A percentile compares a stretch with the other conserved stretches of the same genome.
phyloP scores from a whole-genome alignment of 208 protist genomes.

The Acanthamoeba sp. region DNA sequence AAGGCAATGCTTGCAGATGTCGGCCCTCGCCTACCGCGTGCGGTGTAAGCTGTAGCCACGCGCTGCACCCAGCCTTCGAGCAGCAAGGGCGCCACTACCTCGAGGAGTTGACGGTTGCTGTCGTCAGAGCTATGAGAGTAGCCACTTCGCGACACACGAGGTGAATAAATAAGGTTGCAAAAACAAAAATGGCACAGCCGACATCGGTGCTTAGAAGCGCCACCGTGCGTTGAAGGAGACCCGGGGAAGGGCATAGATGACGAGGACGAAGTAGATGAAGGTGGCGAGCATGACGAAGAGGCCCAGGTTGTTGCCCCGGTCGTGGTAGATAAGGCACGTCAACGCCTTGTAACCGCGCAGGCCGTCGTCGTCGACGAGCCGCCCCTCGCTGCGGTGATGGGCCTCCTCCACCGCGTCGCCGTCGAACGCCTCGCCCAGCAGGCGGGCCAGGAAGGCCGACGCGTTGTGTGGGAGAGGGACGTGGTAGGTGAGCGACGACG shows the following conservation, averaged over 20 bases:
- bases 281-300: neutral
- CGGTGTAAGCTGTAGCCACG: too few species aligned
- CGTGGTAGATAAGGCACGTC: neutral
- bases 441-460: neutral
- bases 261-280: neutral
- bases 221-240: neutral
- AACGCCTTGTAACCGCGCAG: neutral
- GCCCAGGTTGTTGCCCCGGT: neutral
- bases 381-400: neutral
- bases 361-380: neutral
- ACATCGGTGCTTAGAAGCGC: neutral
- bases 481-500: neutral
- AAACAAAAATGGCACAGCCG: too few species aligned
- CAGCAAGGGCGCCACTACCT: too few species aligned
- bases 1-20: too few species aligned
- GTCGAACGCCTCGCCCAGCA: neutral
- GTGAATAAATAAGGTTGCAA: too few species aligned
- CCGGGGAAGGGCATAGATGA: neutral
- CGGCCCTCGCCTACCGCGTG: too few species aligned
- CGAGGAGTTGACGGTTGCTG: too few species aligned
- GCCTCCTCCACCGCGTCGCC: neutral
- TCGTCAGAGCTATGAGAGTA: too few species aligned
- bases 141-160: too few species aligned
- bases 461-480: neutral
- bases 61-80: too few species aligned